Base-by-base conservation (phyloP, 345 rosid genomes). In the Gossypium rotundifolium region DNA sequence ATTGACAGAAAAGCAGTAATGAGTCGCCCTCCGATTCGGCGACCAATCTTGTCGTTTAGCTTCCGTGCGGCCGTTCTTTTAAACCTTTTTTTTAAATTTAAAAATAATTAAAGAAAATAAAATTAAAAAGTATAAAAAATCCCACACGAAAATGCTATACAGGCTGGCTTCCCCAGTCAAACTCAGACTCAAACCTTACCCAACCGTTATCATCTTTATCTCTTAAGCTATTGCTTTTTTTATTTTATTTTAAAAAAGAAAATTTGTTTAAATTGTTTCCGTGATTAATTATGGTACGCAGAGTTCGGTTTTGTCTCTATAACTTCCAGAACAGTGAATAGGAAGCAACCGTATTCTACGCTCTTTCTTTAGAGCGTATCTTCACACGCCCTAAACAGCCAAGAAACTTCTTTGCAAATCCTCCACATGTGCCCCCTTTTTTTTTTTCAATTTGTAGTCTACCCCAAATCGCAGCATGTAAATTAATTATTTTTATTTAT, bases 101-200 rank as follows among this genome's bases (percentile, higher is more conserved):
- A 49, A 25, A 27, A 27, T 52, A 16, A 52, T 52, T 52, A 13
- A 13, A 14, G 57, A 16, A 12, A 52, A 16, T 52, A 17, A 52
- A 52, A 11, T 1, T 0, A 52, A 52, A 52, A 16, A 17, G 17
- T 52, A 33, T 33, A 33, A 71, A 64, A 73, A 49, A 69, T 66
- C 45, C 63, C 65, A 52, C 64, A 70, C 48, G 78, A 74, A 83
- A 85, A 74, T 88, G 96, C 67, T 11, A 27, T 80, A 87, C 93
- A 91, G 96, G 84, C 93, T 91, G 93, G 93, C 89, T 53, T 76
- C 76, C 80, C 66, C 84, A 51, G 93, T 91, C 91, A 85, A 90
- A 90, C 78, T 74, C 78, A 79, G 84, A 81, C 74, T 74, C 74
- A 76, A 77, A 63, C 79, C 79, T 33, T 71, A 78, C 84, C 86